Evolutionary conservation across 805 yeast genomes (phyloP).

Genomic region (Saccharomycopsis fermentans): DNA sequence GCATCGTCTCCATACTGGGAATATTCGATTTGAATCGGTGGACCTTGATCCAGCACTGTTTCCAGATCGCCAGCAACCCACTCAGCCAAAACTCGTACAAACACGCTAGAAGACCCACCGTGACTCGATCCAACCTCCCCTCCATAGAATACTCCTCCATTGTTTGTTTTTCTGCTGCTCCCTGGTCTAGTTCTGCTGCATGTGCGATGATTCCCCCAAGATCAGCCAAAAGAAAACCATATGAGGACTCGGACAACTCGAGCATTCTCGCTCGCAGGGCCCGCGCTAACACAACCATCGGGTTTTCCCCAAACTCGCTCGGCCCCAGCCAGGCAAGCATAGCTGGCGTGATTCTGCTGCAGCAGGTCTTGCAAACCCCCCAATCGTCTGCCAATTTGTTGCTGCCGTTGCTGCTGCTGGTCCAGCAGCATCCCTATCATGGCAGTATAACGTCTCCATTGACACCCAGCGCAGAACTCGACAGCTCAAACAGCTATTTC

Average conservation of each 20-base stretch:
- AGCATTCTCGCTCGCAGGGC: background rate
- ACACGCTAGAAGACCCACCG: no score
- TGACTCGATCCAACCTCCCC: no score
- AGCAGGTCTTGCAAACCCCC: background rate
- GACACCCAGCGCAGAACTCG: slow-evolving; percentile 16
- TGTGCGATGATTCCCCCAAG: background rate
- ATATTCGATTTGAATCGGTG: no score
- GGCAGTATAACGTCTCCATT: background rate
- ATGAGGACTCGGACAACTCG: background rate
- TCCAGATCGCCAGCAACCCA: no score
- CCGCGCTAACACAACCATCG: background rate
- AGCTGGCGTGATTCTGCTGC: no score
- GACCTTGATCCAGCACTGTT: no score
- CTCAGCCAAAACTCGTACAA: no score
- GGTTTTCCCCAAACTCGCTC: background rate
- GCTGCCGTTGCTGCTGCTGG: background rate
- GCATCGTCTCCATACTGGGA: no score
- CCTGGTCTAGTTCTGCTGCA: background rate
- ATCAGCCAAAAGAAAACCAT: background rate
- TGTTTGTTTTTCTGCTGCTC: background rate
- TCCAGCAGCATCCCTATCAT: background rate
- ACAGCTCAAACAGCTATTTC: slow-evolving; percentile 37
- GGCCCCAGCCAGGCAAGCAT: background rate
- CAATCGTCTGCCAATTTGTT: background rate
- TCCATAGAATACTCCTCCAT: no score